These are phyloP conservation scores for Stephanodiscus minutulus DNA, from an alignment of 108 stramenopile species.

Conservation along the genomic window DNA sequence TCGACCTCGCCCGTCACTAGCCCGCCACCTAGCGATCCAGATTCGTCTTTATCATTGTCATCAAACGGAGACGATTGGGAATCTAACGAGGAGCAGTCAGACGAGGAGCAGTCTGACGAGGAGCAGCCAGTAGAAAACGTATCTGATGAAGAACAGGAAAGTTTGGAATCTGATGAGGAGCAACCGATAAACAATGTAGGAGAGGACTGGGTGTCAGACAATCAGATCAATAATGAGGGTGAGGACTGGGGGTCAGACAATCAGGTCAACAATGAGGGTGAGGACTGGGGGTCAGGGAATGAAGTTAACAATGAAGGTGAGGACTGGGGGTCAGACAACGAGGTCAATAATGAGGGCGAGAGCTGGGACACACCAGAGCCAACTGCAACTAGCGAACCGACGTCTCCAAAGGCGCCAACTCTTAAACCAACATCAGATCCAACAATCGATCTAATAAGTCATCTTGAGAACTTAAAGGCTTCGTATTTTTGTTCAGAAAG, in stretches of 20 bases:
- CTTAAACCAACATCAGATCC: constrained; percentile 27
- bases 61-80: neutral
- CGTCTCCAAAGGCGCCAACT: constrained; percentile 31
- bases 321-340: constrained; percentile 26
- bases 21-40: constrained; percentile 32
- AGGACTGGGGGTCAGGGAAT: constrained; percentile 26
- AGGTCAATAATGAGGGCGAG: constrained; percentile 44
- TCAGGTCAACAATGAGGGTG: constrained; percentile 16
- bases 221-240: constrained; percentile 15
- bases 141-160: no score
- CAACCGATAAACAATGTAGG: constrained; percentile 16
- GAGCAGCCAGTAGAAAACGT: constrained; percentile 11
- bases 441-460: constrained; percentile 43
- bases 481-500: constrained; percentile 27
- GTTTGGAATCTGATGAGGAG: no score
- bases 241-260: constrained; percentile 11
- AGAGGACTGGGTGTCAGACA: constrained; percentile 17
- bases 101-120: neutral
- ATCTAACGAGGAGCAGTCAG: constrained; percentile 23
- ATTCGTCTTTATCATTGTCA: constrained; percentile 11
- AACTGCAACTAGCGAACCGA: constrained; percentile 17
- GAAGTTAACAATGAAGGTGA: constrained; percentile 43
- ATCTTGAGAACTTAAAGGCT: constrained; percentile 33
- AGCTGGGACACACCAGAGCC: constrained; percentile 22
- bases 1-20: constrained; percentile 16